Conservation (phyloP, 2,329 filamentous ascomycete species). For the Annulohypoxylon truncatum region DNA sequence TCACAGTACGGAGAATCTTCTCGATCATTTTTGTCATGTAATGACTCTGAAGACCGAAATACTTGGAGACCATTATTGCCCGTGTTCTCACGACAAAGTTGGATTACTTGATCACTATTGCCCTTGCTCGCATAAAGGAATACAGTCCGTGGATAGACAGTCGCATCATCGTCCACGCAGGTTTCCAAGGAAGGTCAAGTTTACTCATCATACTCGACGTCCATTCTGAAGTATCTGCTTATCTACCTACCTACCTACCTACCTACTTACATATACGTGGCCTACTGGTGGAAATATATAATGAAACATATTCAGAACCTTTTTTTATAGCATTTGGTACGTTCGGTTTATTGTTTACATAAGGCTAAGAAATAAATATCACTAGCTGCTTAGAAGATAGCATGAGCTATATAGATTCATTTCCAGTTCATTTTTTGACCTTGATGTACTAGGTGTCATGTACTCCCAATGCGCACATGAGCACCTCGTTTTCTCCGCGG, state of each 20-base stretch:
- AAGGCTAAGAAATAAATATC: background rate
- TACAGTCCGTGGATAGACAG: background rate
- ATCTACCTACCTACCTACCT: background rate
- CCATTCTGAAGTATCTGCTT: background rate
- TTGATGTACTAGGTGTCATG: too few relatives aligned
- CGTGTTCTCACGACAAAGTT: slow-evolving; percentile 11
- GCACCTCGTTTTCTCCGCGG: too few relatives aligned
- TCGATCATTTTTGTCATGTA: slow-evolving; percentile 27
- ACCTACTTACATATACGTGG: too few relatives aligned
- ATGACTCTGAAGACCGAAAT: slow-evolving; percentile 18
- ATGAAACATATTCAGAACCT: background rate
- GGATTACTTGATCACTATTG: slow-evolving; percentile 34
- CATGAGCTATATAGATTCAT: too few relatives aligned
- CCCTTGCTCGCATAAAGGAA: slow-evolving; percentile 13
- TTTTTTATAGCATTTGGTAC: background rate
- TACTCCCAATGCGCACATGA: too few relatives aligned
- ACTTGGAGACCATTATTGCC: slow-evolving; percentile 27
- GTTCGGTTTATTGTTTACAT: background rate
- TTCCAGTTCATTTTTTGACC: too few relatives aligned
- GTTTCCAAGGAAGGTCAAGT: background rate
- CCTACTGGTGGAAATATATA: background rate
- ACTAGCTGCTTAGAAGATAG: too few relatives aligned
- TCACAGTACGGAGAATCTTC: slow-evolving; percentile 10
- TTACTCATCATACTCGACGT: slow-evolving; percentile 10
- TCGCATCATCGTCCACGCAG: slow-evolving; percentile 2